Conservation (phyloP, 495 filamentous ascomycete species). For the Cercophora sp. region DNA sequence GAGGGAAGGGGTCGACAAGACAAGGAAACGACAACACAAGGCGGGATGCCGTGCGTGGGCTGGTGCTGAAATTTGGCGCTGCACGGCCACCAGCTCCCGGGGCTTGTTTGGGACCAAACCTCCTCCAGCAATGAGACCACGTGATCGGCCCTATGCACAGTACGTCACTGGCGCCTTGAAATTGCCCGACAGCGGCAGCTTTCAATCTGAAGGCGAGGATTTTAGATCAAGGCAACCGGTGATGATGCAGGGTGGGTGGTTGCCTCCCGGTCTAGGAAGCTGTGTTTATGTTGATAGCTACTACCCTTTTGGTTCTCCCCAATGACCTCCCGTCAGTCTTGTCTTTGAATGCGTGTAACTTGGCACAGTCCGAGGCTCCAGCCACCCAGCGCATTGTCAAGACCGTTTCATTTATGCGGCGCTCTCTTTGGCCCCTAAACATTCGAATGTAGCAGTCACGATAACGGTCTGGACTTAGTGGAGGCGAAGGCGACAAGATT, state of each 20-base stretch:
- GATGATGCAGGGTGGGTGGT: too few relatives aligned
- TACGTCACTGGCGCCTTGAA: conserved; percentile 7
- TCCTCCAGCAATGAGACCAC: conserved; percentile 12
- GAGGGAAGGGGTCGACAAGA: conserved; percentile 32
- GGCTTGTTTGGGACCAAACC: conserved; percentile 18
- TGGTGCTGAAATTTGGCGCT: conserved; percentile 25
- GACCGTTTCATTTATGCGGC: conserved; percentile 25
- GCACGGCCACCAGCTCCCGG: conserved; percentile 19
- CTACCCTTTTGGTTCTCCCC: too few relatives aligned
- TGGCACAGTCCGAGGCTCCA: too few relatives aligned
- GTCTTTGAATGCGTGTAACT: too few relatives aligned
- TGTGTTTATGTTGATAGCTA: too few relatives aligned
- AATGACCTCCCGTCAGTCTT: too few relatives aligned
- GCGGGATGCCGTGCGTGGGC: conserved; percentile 30
- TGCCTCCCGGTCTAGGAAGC: too few relatives aligned
- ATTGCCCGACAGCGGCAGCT: background rate
- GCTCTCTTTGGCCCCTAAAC: background rate
- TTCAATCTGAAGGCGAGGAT: background rate
- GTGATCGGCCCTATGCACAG: conserved; percentile 17
- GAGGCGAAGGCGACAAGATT: too few relatives aligned
- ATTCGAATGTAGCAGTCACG: background rate
- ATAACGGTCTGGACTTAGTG: background rate
- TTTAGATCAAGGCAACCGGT: too few relatives aligned
- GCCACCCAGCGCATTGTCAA: conserved; percentile 12
- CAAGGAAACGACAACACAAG: conserved; percentile 32